Base-by-base conservation (phyloP, 192 early-diverging fungal genomes). In the Coemansia sp. region DNA sequence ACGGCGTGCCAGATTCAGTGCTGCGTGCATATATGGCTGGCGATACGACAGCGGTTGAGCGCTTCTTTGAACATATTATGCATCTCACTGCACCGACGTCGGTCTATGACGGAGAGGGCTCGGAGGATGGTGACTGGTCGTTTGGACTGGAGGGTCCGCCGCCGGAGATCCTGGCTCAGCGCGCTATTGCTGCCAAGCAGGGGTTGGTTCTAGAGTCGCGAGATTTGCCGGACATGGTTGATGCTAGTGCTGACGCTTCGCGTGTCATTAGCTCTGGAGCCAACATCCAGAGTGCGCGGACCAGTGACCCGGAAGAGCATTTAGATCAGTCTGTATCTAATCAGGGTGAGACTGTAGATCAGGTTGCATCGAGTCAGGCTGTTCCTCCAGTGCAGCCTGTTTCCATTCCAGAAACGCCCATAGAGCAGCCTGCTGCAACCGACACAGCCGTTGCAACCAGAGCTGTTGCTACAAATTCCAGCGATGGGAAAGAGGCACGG, bases 1-100 rank as follows among this genome's bases (percentile, higher is more conserved):
- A 71, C 35, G 72, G 68, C 35, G 78, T 81, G 4, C 78, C 78
- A 0, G 78, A 81, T 25, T 67, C 78, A 45, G 78, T 81, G 27
- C 51, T 81, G 31, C 72, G 63, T 0, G 78, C 78, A 6, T 81
- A 75, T 55, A 45, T 81, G 64, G 72, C 69, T 8, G 78, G 78
- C 35, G 78, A 81, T 16, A 31, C 69, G 3, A 72, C 62, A 6
- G 78, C 78, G 1, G 68, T 81, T 25, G 78, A 81, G 65, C 72
- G 78, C 14, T 81, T 75, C 56, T 81, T 81, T 53, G 72, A 71
- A 43, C 69, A 81, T 49, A 74, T 80, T 26, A 80, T 80, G 77
- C 61, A 51, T 1, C 63, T 80, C 9, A 80, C 77, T 0, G 59
- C 69, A 10, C 77, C 77, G 2, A 54, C 72, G 14, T 75, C 77